Evolutionary conservation across 2,329 filamentous ascomycete species (phyloP).

Genomic region (Cadophora sp.): DNA sequence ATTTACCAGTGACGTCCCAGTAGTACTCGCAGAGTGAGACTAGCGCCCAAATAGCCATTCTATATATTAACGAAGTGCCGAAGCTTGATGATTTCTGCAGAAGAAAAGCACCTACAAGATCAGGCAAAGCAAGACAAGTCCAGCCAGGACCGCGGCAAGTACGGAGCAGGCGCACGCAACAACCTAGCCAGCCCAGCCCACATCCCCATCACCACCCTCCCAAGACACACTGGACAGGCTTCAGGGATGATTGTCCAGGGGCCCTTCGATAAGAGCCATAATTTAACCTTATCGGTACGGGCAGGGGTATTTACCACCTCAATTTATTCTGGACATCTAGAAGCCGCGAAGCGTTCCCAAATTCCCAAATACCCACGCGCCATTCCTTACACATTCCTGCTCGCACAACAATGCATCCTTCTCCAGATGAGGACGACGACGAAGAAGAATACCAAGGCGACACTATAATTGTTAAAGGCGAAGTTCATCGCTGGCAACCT

Average conservation of each 20-base stretch:
- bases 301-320: conserved; percentile 12
- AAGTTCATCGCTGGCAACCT: conserved; percentile 30
- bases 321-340: conserved; percentile 17
- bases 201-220: background rate
- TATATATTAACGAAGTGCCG: background rate
- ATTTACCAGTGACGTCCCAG: no score
- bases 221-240: background rate
- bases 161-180: background rate
- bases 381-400: conserved; percentile 16
- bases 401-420: conserved; percentile 30
- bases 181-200: background rate
- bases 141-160: background rate
- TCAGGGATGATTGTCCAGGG: conserved; percentile 7
- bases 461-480: conserved; percentile 39
- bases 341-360: background rate
- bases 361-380: conserved; percentile 19
- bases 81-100: background rate
- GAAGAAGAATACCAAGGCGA: conserved; percentile 29
- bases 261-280: conserved; percentile 26
- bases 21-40: no score
- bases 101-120: background rate
- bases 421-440: conserved; percentile 32
- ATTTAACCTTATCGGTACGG: conserved; percentile 26
- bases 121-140: conserved; percentile 4
- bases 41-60: no score